A percentile compares a stretch with the other conserved stretches of the same genome.
These are phyloP conservation scores for Schizochytrium sp. DNA, from an alignment of 108 stramenopile genomes.

Conservation along the genomic window DNA sequence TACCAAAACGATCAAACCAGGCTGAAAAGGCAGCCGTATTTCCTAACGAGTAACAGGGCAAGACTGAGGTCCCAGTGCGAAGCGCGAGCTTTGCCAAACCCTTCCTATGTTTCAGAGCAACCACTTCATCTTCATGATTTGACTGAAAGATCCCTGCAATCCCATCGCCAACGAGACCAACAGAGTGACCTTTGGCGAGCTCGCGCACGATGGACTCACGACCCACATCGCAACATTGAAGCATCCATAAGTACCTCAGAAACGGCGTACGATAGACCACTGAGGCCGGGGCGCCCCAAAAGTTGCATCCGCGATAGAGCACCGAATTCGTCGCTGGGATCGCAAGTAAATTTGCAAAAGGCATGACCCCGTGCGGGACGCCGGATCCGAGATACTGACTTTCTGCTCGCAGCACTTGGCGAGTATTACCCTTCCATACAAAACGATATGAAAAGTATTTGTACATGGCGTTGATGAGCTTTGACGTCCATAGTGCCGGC, in stretches of 20 bases:
- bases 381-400: background rate
- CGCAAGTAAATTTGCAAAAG: background rate
- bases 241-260: background rate
- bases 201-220: background rate
- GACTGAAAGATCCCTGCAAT: conserved; percentile 7
- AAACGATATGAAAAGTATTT: conserved; percentile 13
- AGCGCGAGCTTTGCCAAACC: conserved; percentile 11
- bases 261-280: conserved; percentile 21
- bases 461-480: background rate
- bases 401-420: background rate
- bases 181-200: background rate
- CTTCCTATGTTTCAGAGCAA: background rate
- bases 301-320: background rate
- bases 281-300: conserved; percentile 4
- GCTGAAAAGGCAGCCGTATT: background rate
- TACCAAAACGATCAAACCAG: background rate
- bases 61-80: background rate
- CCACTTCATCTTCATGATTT: conserved; percentile 6
- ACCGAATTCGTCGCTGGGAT: conserved; percentile 7
- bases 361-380: conserved; percentile 18
- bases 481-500: background rate
- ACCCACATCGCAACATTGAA: background rate
- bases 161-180: conserved; percentile 16
- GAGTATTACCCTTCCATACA: background rate
- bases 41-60: conserved; percentile 8